Evolutionary conservation across 148 eudicot species (phyloP).

Genomic region (Suaeda aralocaspica): DNA sequence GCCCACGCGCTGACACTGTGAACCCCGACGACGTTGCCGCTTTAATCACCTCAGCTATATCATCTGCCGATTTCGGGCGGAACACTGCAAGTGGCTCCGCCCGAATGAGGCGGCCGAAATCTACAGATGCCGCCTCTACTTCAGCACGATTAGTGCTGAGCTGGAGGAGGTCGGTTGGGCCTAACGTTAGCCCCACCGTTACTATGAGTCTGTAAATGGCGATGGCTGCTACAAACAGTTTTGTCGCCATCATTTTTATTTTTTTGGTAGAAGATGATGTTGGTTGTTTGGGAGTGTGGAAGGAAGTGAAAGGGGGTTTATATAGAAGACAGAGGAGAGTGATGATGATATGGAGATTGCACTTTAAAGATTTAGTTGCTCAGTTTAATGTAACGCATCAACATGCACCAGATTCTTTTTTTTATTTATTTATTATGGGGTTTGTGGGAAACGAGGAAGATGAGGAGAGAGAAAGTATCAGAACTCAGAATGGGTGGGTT

Average conservation of each 20-base stretch:
- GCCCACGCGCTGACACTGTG: slow-evolving; percentile 74
- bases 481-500: slow-evolving; percentile 7
- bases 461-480: slow-evolving; percentile 19
- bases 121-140: slow-evolving; percentile 49
- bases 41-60: slow-evolving; percentile 43
- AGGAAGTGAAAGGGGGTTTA: slow-evolving; percentile 15
- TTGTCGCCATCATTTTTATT: slow-evolving; percentile 44
- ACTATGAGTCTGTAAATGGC: slow-evolving; percentile 52
- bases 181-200: slow-evolving; percentile 55
- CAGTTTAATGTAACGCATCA: not conserved
- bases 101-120: slow-evolving; percentile 53
- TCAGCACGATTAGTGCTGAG: slow-evolving; percentile 38
- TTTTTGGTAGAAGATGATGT: not conserved
- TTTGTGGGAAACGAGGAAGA: slow-evolving; percentile 22
- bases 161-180: slow-evolving; percentile 41
- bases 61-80: slow-evolving; percentile 49
- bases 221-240: slow-evolving; percentile 32
- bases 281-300: not conserved
- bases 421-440: too few relatives aligned
- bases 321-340: slow-evolving; percentile 28
- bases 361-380: slow-evolving; percentile 26
- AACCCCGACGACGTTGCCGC: slow-evolving; percentile 44
- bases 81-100: slow-evolving; percentile 53
- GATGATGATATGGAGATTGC: not conserved
- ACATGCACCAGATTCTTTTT: slow-evolving; percentile 29